phyloP scores from a whole-genome alignment of 257 asterid species.

The Scutellaria barbata region DNA sequence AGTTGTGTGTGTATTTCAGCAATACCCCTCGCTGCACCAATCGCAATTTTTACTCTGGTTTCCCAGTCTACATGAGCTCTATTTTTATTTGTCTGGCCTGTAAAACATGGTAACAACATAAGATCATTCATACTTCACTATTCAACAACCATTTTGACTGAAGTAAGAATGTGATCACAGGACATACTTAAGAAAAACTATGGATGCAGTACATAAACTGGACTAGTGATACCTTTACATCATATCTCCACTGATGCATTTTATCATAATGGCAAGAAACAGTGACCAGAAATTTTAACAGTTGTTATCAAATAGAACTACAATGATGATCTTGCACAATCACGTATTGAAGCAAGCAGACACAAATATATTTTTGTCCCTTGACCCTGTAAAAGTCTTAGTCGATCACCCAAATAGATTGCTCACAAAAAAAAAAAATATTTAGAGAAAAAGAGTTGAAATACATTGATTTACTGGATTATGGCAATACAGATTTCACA shows the following conservation, averaged over 20 bases:
- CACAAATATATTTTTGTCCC: not conserved
- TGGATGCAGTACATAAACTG: not conserved
- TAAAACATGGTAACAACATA: constrained; percentile 23
- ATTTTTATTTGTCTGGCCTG: constrained; percentile 23
- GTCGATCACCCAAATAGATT: not conserved
- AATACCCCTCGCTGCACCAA: constrained; percentile 45
- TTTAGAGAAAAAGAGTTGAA: not conserved
- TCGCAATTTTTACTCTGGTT: constrained; percentile 31
- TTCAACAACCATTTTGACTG: not conserved
- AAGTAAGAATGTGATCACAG: not conserved
- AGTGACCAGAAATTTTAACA: not conserved
- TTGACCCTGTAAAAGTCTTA: not conserved
- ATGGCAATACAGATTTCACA: not conserved
- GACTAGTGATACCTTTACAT: not conserved
- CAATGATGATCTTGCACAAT: not conserved
- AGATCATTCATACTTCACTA: constrained; percentile 3
- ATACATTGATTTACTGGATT: not conserved
- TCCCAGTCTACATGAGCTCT: constrained; percentile 31
- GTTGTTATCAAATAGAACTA: not conserved
- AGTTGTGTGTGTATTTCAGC: constrained; percentile 30
- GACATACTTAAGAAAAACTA: not conserved
- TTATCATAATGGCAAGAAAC: constrained; percentile 1
- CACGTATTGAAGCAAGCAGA: too few relatives aligned
- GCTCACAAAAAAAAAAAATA: too few relatives aligned
- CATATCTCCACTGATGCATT: not conserved